Conservation (phyloP, 805 yeast genomes). For the Lipomyces anomalus region DNA sequence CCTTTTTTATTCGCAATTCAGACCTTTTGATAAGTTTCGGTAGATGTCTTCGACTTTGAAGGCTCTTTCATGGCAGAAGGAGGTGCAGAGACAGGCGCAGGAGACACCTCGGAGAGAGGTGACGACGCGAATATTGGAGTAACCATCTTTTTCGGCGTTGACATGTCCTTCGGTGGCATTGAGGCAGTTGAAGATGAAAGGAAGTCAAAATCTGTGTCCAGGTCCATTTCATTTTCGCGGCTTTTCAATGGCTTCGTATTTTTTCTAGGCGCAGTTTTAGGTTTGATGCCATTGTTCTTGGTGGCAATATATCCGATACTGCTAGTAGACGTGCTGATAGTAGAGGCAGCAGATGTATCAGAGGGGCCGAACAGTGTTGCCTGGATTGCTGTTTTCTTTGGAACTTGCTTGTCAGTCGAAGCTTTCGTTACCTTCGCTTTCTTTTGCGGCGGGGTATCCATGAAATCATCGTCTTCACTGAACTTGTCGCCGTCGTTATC, state of each 20-base stretch:
- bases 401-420: slow-evolving; percentile 8
- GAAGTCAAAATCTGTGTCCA: neutral
- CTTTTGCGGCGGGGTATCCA: neutral
- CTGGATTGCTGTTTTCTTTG: slow-evolving; percentile 4
- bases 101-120: slow-evolving; percentile 2
- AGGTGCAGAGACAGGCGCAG: slow-evolving; percentile 7
- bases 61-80: slow-evolving; percentile 5
- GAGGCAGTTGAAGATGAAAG: neutral
- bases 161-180: neutral
- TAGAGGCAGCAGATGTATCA: slow-evolving; percentile 4
- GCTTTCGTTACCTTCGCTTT: slow-evolving; percentile 7
- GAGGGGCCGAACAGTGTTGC: slow-evolving; percentile 2
- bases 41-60: slow-evolving; percentile 37
- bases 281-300: slow-evolving; percentile 5
- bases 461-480: neutral
- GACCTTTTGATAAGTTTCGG: slow-evolving; percentile 80
- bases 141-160: neutral
- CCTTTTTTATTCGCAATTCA: too few relatives aligned
- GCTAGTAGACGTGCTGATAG: slow-evolving; percentile 18
- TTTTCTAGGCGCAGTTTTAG: slow-evolving; percentile 7
- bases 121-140: neutral
- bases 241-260: slow-evolving; percentile 5
- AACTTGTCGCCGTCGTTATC: slow-evolving; percentile 5
- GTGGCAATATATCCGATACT: slow-evolving; percentile 1
- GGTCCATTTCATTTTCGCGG: slow-evolving; percentile 8